These are phyloP conservation scores for Ustilaginoidea virens DNA, from an alignment of 2,329 filamentous ascomycete species.

Conservation along the genomic window DNA sequence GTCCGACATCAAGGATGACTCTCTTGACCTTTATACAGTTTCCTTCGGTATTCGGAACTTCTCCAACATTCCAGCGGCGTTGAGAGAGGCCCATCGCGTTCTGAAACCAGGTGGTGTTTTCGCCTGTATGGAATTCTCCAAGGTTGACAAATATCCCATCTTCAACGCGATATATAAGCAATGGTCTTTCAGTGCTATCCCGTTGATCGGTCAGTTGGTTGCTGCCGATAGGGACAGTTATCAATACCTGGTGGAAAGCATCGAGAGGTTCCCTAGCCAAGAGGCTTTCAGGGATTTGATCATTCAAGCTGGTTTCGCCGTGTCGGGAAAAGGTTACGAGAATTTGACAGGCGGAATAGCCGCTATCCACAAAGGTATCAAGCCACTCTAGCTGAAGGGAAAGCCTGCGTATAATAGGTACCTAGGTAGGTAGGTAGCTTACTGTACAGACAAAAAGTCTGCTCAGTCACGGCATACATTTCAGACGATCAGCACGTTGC, in stretches of 20 bases:
- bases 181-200: slow-evolving; percentile 92
- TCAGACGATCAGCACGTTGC: no score
- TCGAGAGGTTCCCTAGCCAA: slow-evolving; percentile 83
- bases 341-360: slow-evolving; percentile 86
- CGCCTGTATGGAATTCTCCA: slow-evolving; percentile 89
- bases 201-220: slow-evolving; percentile 86
- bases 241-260: slow-evolving; percentile 97
- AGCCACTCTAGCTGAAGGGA: slow-evolving; percentile 42
- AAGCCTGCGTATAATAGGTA: no score
- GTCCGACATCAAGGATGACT: slow-evolving; percentile 44
- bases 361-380: slow-evolving; percentile 92
- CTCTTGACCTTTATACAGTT: slow-evolving; percentile 91
- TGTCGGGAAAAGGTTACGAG: slow-evolving; percentile 74
- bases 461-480: no score
- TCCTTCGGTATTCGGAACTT: slow-evolving; percentile 98
- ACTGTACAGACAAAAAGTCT: no score
- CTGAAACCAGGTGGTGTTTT: slow-evolving; percentile 92
- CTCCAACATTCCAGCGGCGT: slow-evolving; percentile 71
- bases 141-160: slow-evolving; percentile 57
- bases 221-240: slow-evolving; percentile 91
- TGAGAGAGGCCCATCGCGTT: slow-evolving; percentile 73
- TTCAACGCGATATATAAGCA: slow-evolving; percentile 83
- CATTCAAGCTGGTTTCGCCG: slow-evolving; percentile 65
- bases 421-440: no score
- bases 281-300: slow-evolving; percentile 75